Percentiles rank a stretch among this genome's conserved stretches.
Evolutionary conservation across 441 rosid species (phyloP).

Genomic region (Raphanus hybrid): DNA sequence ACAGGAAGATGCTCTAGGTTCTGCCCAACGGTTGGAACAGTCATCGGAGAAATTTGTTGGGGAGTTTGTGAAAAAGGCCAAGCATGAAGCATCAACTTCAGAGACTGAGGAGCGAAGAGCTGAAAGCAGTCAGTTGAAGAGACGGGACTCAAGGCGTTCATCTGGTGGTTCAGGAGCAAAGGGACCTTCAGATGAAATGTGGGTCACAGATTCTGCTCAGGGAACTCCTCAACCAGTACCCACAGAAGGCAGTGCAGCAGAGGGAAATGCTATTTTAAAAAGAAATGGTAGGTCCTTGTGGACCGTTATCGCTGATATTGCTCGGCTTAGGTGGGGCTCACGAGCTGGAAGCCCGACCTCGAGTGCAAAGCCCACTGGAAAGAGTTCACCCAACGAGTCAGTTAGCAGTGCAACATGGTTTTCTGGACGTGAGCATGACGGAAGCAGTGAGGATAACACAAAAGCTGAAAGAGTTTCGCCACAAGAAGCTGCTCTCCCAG

Average conservation of each 20-base stretch:
- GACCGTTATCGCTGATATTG: slow-evolving; percentile 70
- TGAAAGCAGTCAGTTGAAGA: slow-evolving; percentile 48
- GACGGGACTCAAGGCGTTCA: slow-evolving; percentile 46
- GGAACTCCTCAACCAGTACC: slow-evolving; percentile 52
- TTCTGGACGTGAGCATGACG: slow-evolving; percentile 83
- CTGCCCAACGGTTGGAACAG: slow-evolving; percentile 68
- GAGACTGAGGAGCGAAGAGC: slow-evolving; percentile 45
- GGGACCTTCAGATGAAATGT: slow-evolving; percentile 79
- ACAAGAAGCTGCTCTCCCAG: slow-evolving; percentile 51
- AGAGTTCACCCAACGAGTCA: slow-evolving; percentile 70
- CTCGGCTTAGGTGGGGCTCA: slow-evolving; percentile 75
- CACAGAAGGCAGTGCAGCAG: slow-evolving; percentile 45
- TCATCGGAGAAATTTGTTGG: slow-evolving; percentile 61
- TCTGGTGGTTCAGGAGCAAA: slow-evolving; percentile 64
- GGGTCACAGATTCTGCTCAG: slow-evolving; percentile 57
- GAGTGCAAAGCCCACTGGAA: slow-evolving; percentile 55
- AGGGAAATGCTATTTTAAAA: slow-evolving; percentile 51
- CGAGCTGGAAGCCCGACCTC: slow-evolving; percentile 65
- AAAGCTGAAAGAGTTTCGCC: slow-evolving; percentile 50
- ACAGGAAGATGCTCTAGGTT: slow-evolving; percentile 64
- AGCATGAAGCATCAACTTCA: slow-evolving; percentile 55
- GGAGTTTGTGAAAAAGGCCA: slow-evolving; percentile 76
- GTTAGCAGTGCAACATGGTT: slow-evolving; percentile 74
- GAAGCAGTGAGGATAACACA: slow-evolving; percentile 57
- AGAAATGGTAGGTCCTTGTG: slow-evolving; percentile 79